Percentiles rank a stretch among this genome's conserved stretches.
Evolutionary conservation across 1,284 basidiomycete genomes (phyloP).

Genomic region (Ceratobasidium sp.): DNA sequence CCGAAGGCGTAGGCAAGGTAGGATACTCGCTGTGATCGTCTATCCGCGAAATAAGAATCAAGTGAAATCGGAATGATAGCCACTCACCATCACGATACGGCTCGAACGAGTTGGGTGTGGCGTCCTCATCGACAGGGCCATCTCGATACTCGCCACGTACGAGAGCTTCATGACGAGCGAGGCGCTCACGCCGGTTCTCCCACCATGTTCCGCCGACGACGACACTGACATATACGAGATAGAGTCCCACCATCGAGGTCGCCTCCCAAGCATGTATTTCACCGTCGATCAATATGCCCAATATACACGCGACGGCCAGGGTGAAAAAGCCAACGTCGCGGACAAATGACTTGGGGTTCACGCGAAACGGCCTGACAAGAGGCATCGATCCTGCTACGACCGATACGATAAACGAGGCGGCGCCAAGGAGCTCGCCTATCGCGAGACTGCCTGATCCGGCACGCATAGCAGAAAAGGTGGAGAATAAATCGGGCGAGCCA

Average conservation of each 20-base stretch:
- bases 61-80: not conserved
- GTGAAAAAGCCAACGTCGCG: slow-evolving; percentile 96
- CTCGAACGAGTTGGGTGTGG: slow-evolving; percentile 42
- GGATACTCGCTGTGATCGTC: slow-evolving; percentile 15
- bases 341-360: slow-evolving; percentile 82
- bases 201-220: slow-evolving; percentile 86
- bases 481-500: slow-evolving; percentile 92
- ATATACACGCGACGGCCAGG: slow-evolving; percentile 75
- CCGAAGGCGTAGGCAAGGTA: slow-evolving; percentile 44
- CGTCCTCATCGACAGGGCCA: slow-evolving; percentile 52
- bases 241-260: slow-evolving; percentile 75
- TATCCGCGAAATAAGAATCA: not conserved
- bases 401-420: slow-evolving; percentile 94
- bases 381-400: slow-evolving; percentile 97
- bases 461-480: slow-evolving; percentile 93
- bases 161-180: slow-evolving; percentile 61
- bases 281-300: slow-evolving; percentile 84
- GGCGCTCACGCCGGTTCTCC: slow-evolving; percentile 64
- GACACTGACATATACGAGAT: slow-evolving; percentile 78
- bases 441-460: slow-evolving; percentile 88
- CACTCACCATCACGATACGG: slow-evolving; percentile 54
- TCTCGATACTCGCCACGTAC: slow-evolving; percentile 70
- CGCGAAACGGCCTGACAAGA: slow-evolving; percentile 91
- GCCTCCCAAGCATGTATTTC: slow-evolving; percentile 80
- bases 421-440: slow-evolving; percentile 94